phyloP scores from a whole-genome alignment of 1,139 yeast species.

The Debaryomyces robertsiae region DNA sequence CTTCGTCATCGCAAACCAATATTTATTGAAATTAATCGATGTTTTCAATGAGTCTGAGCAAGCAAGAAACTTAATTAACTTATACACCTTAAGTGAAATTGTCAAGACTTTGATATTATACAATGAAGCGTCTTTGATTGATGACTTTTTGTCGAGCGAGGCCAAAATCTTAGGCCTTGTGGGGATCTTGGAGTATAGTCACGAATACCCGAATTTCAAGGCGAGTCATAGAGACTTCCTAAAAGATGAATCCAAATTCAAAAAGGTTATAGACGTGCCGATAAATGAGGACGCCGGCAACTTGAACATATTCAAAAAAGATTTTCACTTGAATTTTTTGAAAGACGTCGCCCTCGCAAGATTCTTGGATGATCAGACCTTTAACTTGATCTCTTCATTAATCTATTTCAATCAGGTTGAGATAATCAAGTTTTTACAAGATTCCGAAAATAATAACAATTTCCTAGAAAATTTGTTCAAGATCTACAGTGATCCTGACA shows the following conservation, averaged over 20 bases:
- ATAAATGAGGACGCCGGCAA: slow-evolving; percentile 39
- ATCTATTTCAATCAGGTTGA: slow-evolving; percentile 71
- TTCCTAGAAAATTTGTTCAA: slow-evolving; percentile 57
- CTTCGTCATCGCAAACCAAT: slow-evolving; percentile 52
- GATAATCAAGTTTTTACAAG: slow-evolving; percentile 67
- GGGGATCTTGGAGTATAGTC: slow-evolving; percentile 91
- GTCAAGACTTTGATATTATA: slow-evolving; percentile 68
- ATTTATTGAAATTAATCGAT: slow-evolving; percentile 52
- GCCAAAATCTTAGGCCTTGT: slow-evolving; percentile 62
- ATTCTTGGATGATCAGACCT: slow-evolving; percentile 76
- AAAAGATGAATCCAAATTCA: slow-evolving; percentile 58
- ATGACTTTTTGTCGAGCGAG: slow-evolving; percentile 61
- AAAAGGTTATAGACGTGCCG: slow-evolving; percentile 73
- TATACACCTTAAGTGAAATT: slow-evolving; percentile 72
- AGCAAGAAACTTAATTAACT: slow-evolving; percentile 47
- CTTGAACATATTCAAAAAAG: slow-evolving; percentile 58
- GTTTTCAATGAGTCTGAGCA: slow-evolving; percentile 61
- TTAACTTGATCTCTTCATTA: slow-evolving; percentile 62
- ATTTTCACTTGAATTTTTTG: slow-evolving; percentile 75
- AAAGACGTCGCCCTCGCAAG: slow-evolving; percentile 87
- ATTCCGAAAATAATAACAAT: slow-evolving; percentile 38
- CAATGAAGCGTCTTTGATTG: slow-evolving; percentile 71
- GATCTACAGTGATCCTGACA: slow-evolving; percentile 43
- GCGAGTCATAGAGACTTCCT: slow-evolving; percentile 77
- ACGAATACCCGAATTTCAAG: slow-evolving; percentile 75